These are phyloP conservation scores for Pichia sp. DNA, from an alignment of 1,139 yeast species.

Conservation along the genomic window DNA sequence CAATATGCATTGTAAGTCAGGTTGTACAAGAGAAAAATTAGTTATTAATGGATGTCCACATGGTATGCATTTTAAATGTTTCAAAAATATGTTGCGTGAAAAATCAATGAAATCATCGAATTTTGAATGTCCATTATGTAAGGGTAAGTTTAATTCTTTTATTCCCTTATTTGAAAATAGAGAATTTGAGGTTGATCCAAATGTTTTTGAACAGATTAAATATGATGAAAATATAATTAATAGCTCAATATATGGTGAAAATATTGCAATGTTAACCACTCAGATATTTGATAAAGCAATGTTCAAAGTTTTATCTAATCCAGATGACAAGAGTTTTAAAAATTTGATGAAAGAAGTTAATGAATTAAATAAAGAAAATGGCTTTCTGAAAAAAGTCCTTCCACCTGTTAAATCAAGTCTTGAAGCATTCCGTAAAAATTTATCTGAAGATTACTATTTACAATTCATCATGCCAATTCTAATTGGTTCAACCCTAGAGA, in stretches of 20 bases:
- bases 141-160: constrained; percentile 41
- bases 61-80: constrained; percentile 58
- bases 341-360: constrained; percentile 17
- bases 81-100: constrained; percentile 30
- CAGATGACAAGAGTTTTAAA: constrained; percentile 13
- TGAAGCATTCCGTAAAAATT: constrained; percentile 2
- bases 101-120: constrained; percentile 23
- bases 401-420: neutral
- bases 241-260: constrained; percentile 19
- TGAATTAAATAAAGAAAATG: constrained; percentile 12
- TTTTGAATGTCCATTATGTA: constrained; percentile 61
- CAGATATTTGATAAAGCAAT: constrained; percentile 22
- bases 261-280: constrained; percentile 20
- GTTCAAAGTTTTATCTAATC: constrained; percentile 21
- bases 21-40: constrained; percentile 24
- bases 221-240: constrained; percentile 1
- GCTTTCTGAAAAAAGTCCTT: constrained; percentile 8
- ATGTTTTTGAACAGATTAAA: constrained; percentile 11
- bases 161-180: constrained; percentile 37
- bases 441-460: constrained; percentile 11
- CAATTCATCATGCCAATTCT: constrained; percentile 23
- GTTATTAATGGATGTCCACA: constrained; percentile 64
- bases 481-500: constrained; percentile 51
- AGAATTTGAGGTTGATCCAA: constrained; percentile 20
- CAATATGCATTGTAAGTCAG: constrained; percentile 1